Evolutionary conservation across 2,329 filamentous ascomycete genomes (phyloP).

Genomic region (Scolecobasidium constrictum): DNA sequence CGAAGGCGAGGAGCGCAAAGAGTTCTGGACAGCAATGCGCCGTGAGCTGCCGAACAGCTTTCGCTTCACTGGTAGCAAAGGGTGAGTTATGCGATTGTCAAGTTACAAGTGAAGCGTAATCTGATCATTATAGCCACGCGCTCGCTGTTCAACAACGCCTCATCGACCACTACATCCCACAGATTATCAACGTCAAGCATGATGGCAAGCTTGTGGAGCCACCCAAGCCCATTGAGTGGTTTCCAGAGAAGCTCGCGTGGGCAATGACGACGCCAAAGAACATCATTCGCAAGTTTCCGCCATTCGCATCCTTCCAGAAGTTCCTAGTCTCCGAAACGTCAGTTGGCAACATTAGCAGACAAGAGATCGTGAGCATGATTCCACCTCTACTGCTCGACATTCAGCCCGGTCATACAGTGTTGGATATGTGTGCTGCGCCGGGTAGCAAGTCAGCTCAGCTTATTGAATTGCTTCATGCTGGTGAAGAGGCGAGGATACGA

Average conservation of each 20-base stretch:
- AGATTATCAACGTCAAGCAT: slow-evolving; percentile 73
- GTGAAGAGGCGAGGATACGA: slow-evolving; percentile 77
- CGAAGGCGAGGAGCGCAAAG: slow-evolving; percentile 59
- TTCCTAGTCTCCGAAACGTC: slow-evolving; percentile 96
- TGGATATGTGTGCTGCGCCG: slow-evolving; percentile 93
- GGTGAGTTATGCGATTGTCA: slow-evolving; percentile 38
- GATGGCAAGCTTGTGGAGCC: slow-evolving; percentile 76
- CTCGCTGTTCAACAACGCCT: slow-evolving; percentile 81
- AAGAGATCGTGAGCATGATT: slow-evolving; percentile 99
- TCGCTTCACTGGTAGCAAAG: slow-evolving; percentile 91
- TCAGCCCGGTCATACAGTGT: slow-evolving; percentile 78
- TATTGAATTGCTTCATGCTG: slow-evolving; percentile 84
- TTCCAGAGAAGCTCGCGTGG: slow-evolving; percentile 90
- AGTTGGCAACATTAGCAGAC: slow-evolving; percentile 92
- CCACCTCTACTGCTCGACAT: slow-evolving; percentile 89
- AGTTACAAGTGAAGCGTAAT: background rate
- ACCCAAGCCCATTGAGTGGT: slow-evolving; percentile 77
- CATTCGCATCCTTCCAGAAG: slow-evolving; percentile 92
- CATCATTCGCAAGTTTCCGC: slow-evolving; percentile 82
- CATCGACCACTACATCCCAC: slow-evolving; percentile 78
- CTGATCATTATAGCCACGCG: slow-evolving; percentile 55
- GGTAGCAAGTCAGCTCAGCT: slow-evolving; percentile 96
- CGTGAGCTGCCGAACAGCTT: slow-evolving; percentile 93
- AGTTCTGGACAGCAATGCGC: slow-evolving; percentile 76
- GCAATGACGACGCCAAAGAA: slow-evolving; percentile 98